Percentiles rank a stretch among this genome's conserved stretches.
These are phyloP conservation scores for Saccharomyces hybrid DNA, from an alignment of 1,139 yeast species.

Conservation along the genomic window DNA sequence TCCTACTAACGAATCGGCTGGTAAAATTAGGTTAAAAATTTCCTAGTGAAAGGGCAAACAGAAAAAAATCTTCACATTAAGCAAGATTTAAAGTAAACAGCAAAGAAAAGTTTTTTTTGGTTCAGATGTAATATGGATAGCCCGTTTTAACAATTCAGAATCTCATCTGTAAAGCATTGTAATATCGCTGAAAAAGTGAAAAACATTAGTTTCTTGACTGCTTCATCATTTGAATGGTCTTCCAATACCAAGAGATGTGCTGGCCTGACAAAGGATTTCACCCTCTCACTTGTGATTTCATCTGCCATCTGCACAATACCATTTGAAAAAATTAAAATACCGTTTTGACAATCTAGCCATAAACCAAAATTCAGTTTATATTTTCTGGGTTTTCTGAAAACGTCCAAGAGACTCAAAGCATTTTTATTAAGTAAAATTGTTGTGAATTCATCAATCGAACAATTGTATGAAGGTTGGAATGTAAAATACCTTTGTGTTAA, in stretches of 20 bases:
- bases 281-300: background rate
- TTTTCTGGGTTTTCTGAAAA: background rate
- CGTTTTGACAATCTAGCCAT: conserved; percentile 21
- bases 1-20: background rate
- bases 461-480: background rate
- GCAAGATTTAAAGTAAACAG: too few relatives aligned
- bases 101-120: background rate
- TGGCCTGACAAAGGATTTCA: conserved; percentile 9
- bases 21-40: background rate
- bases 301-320: conserved; percentile 8
- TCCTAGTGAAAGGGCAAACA: background rate
- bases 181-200: conserved; percentile 20
- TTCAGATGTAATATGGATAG: background rate
- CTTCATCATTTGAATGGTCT: conserved; percentile 6
- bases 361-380: conserved; percentile 11
- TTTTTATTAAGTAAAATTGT: background rate
- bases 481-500: background rate
- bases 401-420: background rate
- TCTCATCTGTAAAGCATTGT: conserved; percentile 15
- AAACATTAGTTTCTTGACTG: conserved; percentile 16
- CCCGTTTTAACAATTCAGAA: background rate
- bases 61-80: background rate
- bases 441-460: conserved; percentile 2
- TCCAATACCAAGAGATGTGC: conserved; percentile 13
- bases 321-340: conserved; percentile 19